Evolutionary conservation across 1,139 yeast genomes (phyloP).

Genomic region (Diutina pseudorugosa): DNA sequence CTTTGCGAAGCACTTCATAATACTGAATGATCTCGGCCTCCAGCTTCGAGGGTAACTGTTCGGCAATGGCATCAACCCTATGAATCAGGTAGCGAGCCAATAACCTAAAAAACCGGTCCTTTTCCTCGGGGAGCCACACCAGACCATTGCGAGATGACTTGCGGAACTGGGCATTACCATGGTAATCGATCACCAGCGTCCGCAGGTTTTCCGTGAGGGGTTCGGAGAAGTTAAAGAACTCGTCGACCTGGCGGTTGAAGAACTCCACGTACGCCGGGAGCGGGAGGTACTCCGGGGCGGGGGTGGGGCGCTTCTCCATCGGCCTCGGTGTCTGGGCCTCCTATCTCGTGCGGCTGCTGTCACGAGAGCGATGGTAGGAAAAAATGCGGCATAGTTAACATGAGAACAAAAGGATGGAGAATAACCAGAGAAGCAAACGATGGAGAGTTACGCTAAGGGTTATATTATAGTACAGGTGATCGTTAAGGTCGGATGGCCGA

Average conservation of each 20-base stretch:
- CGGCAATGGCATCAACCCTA: neutral
- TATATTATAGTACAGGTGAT: neutral
- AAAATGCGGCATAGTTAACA: neutral
- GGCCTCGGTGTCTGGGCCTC: no score
- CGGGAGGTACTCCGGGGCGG: neutral
- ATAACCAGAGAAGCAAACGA: neutral
- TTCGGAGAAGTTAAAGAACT: conserved; percentile 5
- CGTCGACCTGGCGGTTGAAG: conserved; percentile 9
- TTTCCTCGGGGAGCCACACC: neutral
- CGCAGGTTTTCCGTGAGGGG: neutral
- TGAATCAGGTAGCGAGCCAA: neutral
- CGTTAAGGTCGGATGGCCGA: conserved; percentile 4
- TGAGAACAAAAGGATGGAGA: no score
- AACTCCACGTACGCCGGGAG: conserved; percentile 8
- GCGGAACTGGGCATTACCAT: neutral
- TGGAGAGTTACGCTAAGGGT: conserved; percentile 4
- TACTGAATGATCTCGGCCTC: neutral
- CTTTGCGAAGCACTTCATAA: neutral
- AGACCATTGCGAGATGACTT: neutral
- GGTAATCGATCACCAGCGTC: neutral
- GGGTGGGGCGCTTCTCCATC: neutral
- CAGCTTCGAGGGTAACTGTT: neutral
- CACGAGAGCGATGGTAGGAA: no score
- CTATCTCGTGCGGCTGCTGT: no score
- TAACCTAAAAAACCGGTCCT: neutral